Evolutionary conservation across 495 filamentous ascomycete species (phyloP), one percentile per base, ranked within the genome.

Genomic region (Cercophora scortea): DNA sequence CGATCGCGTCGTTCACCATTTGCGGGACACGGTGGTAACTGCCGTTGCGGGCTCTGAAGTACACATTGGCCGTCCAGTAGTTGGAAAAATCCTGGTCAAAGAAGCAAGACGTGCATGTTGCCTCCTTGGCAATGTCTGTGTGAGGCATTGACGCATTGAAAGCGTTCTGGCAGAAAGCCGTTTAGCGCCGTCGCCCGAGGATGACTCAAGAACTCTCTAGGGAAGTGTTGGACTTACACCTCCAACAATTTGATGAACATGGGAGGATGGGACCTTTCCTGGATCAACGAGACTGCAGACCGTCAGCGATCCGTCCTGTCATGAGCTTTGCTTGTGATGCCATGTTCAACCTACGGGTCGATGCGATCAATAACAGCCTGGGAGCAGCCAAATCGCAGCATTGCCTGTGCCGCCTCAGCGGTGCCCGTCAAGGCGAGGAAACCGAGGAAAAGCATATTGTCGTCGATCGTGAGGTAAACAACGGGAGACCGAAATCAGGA

Each of bases 31-130:
- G 74, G 61, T 76, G 72, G 64, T 71, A 76, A 15, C 65, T 73
- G 32, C 74, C 74, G 57, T 79, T 79, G 25, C 66, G 67, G 8
- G 75, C 73, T 55, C 68, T 68, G 65, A 76, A 79, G 65, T 77
- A 79, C 44, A 79, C 58, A 61, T 68, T 70, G 42, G 75, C 74
- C 0, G 75, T 77, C 75, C 75, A 79, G 69, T 79, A 79, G 67
- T 77, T 77, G 50, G 63, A 68, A 47, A 73, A 64, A 50, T 76
- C 71, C 52, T 76, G 65, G 25, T 65, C 57, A 51, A 74, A 75
- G 33, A 61, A 63, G 55, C 72, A 75, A 1, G 67, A 68, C 0
- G 72, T 75, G 62, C 72, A 75, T 10, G 42, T 58, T 9, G 71
- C 66, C 10, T 60, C 47, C 19, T 51, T 53, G 13, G 72, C 58